These are phyloP conservation scores for Aspergillus sp. DNA, from an alignment of 2,329 filamentous ascomycete species.

Conservation along the genomic window DNA sequence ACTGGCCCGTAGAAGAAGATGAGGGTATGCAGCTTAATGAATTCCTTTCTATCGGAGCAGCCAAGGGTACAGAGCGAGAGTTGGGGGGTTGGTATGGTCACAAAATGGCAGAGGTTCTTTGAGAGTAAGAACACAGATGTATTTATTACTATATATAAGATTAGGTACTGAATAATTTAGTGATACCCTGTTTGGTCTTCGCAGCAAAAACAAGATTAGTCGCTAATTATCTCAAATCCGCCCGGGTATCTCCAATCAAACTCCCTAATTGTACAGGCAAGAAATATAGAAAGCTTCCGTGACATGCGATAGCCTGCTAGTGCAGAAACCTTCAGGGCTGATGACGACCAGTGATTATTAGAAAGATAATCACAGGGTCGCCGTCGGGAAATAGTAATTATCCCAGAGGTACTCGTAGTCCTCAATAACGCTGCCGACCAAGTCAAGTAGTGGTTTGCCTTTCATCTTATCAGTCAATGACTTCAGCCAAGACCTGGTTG, in stretches of 20 bases:
- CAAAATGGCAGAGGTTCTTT: slow-evolving; percentile 66
- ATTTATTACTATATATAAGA: slow-evolving; percentile 13
- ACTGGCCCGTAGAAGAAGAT: slow-evolving; percentile 75
- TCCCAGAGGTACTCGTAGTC: slow-evolving; percentile 99
- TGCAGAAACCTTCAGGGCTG: not conserved
- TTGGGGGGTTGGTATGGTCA: slow-evolving; percentile 73
- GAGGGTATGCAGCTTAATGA: slow-evolving; percentile 66
- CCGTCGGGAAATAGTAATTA: slow-evolving; percentile 83
- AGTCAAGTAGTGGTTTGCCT: slow-evolving; percentile 66
- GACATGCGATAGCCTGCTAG: not conserved
- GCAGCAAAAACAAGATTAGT: slow-evolving; percentile 1
- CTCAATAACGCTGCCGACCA: slow-evolving; percentile 79
- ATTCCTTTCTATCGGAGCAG: slow-evolving; percentile 53
- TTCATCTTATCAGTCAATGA: slow-evolving; percentile 64
- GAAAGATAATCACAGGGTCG: slow-evolving; percentile 37
- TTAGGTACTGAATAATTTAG: slow-evolving; percentile 14
- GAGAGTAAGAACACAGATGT: slow-evolving; percentile 16
- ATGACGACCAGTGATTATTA: not conserved
- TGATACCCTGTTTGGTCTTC: slow-evolving; percentile 16
- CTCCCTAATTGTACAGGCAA: not conserved
- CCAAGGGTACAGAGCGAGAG: slow-evolving; percentile 52
- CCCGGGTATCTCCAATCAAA: slow-evolving; percentile 2
- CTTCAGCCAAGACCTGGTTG: slow-evolving; percentile 53
- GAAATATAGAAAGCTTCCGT: slow-evolving; percentile 2
- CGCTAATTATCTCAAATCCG: not conserved